Base-by-base conservation (phyloP, 2,329 filamentous ascomycete genomes). In the Fusarium torreyae region DNA sequence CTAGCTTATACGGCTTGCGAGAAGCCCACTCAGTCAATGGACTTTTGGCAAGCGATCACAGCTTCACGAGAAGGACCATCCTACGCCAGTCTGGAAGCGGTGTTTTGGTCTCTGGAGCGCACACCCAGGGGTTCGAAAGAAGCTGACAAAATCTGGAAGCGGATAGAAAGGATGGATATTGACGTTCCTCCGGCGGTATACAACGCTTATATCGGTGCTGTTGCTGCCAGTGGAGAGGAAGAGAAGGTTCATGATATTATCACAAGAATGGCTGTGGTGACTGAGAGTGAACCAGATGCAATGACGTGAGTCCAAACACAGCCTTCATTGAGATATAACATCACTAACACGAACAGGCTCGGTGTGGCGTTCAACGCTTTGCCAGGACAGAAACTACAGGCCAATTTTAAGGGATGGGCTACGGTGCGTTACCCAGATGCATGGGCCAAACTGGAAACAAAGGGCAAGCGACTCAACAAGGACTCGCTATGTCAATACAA, bases 41-140 rank as follows among this genome's bases (percentile, higher is more conserved):
- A 91, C 49, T 93, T 94, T 76, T 98, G 94, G 94, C 85, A 89
- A 56, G 89, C 97, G 48, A 94, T 99, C 59, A 89, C 91, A n/a
- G 87, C 88, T 57, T 94, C 91, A 0, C 84, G 86, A n/a, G 94
- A 98, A 79, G 96, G 96, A 0, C 96, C 96, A 0, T 92, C 91
- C 2, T 94, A 96, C 73, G 87, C 89, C 64, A 94, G 91, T 65
- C 86, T 99, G 38, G 89, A 91, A 45, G 91, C 96, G 34, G 91
- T 94, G 4, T 93, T 99, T 72, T 90, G 91, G 71, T 88, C 91
- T 2, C 95, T 94, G 77, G 91, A 97, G 77, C 83, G 82, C 64
- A 83, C 83, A 63, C 84, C 86, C 2, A 84, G 84, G 75, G 83
- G 91, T 70, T 83, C 90, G 78, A 83, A 81, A 20, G 85, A 85